A percentile compares a stretch with the other conserved stretches of the same genome.
Conservation (phyloP, 2,329 filamentous ascomycete genomes). For the Paraphaeosphaeria sporulosa region DNA sequence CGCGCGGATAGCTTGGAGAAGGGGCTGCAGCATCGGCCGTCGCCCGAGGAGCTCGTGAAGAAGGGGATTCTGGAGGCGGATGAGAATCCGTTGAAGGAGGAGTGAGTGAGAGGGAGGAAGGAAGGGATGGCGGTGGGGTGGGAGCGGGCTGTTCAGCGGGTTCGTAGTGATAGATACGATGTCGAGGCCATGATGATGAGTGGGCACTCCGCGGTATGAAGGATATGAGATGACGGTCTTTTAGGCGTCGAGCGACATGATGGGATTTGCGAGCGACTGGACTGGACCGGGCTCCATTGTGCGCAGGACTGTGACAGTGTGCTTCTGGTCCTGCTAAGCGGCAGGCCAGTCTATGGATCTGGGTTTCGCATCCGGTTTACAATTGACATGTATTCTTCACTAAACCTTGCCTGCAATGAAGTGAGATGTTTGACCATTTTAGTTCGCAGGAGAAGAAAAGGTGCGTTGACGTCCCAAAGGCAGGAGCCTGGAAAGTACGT, state of each 20-base stretch:
- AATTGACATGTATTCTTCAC: background rate
- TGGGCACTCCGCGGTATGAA: background rate
- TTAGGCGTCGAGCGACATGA: background rate
- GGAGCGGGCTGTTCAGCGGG: too few relatives aligned
- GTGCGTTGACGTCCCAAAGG: background rate
- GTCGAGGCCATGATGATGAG: background rate
- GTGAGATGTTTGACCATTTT: background rate
- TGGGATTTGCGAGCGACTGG: background rate
- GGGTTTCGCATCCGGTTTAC: background rate
- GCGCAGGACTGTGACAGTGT: background rate
- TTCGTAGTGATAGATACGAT: too few relatives aligned
- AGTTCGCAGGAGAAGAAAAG: background rate
- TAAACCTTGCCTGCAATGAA: background rate
- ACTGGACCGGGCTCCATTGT: background rate
- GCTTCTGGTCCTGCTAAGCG: background rate
- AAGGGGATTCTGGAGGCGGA: slow-evolving; percentile 74
- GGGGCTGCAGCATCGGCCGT: slow-evolving; percentile 67
- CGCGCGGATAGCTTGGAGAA: slow-evolving; percentile 70
- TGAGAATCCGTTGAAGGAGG: slow-evolving; percentile 45
- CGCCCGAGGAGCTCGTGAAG: slow-evolving; percentile 79
- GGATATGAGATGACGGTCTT: background rate
- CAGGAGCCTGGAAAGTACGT: background rate
- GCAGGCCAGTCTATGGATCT: background rate
- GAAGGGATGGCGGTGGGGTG: background rate
- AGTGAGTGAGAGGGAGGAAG: background rate